These are phyloP conservation scores for Podospora tetraspora DNA, from an alignment of 495 filamentous ascomycete genomes.

Conservation along the genomic window DNA sequence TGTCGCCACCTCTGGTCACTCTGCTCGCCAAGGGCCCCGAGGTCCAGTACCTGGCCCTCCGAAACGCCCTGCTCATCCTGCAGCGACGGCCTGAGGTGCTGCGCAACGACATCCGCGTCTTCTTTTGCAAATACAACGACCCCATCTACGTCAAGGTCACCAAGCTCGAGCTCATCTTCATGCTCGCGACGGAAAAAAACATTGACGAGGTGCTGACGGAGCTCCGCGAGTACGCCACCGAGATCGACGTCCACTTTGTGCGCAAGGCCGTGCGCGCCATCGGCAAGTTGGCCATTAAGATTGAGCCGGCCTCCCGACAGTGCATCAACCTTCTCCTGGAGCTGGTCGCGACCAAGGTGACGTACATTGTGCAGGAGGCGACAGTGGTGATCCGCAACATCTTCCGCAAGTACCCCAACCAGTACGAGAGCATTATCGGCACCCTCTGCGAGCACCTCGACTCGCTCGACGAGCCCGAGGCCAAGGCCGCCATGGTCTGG, in stretches of 20 bases:
- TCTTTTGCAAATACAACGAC: constrained; percentile 99
- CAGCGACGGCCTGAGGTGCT: constrained; percentile 91
- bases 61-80: constrained; percentile 91
- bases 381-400: constrained; percentile 99
- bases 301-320: constrained; percentile 81
- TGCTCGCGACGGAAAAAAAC: constrained; percentile 94
- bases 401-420: constrained; percentile 97
- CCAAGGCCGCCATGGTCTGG: constrained; percentile 99
- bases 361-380: constrained; percentile 99
- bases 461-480: constrained; percentile 96
- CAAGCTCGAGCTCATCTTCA: constrained; percentile 97
- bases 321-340: constrained; percentile 93
- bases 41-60: constrained; percentile 91
- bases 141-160: constrained; percentile 99
- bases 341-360: constrained; percentile 94
- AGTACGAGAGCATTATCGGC: constrained; percentile 95
- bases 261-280: constrained; percentile 97
- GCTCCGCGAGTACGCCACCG: constrained; percentile 92
- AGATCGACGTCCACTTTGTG: constrained; percentile 98
- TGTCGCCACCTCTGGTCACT: constrained; percentile 93
- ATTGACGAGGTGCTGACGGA: constrained; percentile 94
- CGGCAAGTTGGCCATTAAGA: constrained; percentile 97
- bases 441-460: constrained; percentile 95
- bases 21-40: constrained; percentile 93
- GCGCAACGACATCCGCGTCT: constrained; percentile 93